A percentile compares a stretch with the other conserved stretches of the same genome.
Conservation (phyloP, 805 yeast species). For the Hanseniaspora hatyaiensis region DNA sequence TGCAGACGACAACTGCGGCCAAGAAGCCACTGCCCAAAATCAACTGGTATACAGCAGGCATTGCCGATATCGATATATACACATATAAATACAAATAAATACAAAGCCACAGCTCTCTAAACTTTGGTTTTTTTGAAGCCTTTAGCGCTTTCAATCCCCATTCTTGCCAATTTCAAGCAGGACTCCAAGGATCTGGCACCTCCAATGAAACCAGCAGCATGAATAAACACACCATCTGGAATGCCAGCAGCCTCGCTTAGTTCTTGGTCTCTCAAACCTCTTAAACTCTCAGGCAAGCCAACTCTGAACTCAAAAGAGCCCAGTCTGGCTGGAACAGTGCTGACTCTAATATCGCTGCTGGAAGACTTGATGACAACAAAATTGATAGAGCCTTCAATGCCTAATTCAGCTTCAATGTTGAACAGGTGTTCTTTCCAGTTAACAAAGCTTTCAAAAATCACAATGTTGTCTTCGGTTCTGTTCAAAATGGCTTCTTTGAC, state of each 20-base stretch:
- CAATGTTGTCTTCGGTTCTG: conserved; percentile 59
- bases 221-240: conserved; percentile 79
- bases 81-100: not conserved
- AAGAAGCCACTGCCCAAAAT: too few relatives aligned
- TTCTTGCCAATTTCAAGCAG: conserved; percentile 59
- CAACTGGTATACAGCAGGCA: not conserved
- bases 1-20: too few relatives aligned
- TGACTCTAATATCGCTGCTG: conserved; percentile 67
- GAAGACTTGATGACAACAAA: conserved; percentile 75
- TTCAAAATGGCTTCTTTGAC: conserved; percentile 58
- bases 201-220: conserved; percentile 95
- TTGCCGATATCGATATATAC: too few relatives aligned
- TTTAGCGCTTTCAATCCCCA: conserved; percentile 7
- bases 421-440: conserved; percentile 95
- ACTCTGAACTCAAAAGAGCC: conserved; percentile 74
- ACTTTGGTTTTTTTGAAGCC: not conserved
- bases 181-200: conserved; percentile 76
- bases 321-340: conserved; percentile 76
- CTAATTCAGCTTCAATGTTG: conserved; percentile 51
- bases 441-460: conserved; percentile 63
- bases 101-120: not conserved
- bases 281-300: conserved; percentile 81
- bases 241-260: conserved; percentile 67
- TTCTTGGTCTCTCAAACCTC: conserved; percentile 89
- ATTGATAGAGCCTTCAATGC: conserved; percentile 44